Evolutionary conservation across 2,329 filamentous ascomycete genomes (phyloP), one percentile per base, ranked within the genome.

Genomic region (Arthrobotrys iridis): DNA sequence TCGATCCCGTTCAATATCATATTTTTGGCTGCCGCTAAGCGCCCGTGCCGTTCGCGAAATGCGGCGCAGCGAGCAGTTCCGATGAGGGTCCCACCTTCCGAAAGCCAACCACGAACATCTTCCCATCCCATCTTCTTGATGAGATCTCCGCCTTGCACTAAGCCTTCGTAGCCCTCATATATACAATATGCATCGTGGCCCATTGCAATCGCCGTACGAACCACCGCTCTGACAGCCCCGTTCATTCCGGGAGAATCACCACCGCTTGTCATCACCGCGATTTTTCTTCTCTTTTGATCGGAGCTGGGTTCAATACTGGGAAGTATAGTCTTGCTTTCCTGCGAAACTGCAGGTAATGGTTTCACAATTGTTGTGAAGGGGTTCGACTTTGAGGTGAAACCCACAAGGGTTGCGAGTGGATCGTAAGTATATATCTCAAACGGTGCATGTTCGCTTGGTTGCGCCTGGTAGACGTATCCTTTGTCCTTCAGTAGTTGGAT

Each of bases 191-290:
- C 87, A 79, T 93, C 91, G 81, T 91, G 94, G 76, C 88, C 90
- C 83, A 91, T 88, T 82, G 95, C 89, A 79, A 98, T 92, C 58
- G 93, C 88, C 87, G 93, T 97, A 79, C 95, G 91, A 71, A 99
- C 92, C 26, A 97, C 91, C 57, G 93, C 93, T 76, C 93, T 88
- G 37, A 97, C 93, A 35, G 92, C 92, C 76, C 89, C 93, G 83
- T 95, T 96, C 93, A 97, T 97, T 82, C 93, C 93, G 1, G 93
- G 93, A 78, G 93, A 92, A 86, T 97, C 93, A 81, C 93, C 93
- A 81, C 93, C 93, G 79, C 92, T 96, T 81, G 93, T 97, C 90
- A 97, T 93, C 82, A 97, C 89, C 78, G 90, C 93, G 82, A 97
- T 94, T 77, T 87, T 85, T 81, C 88, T 87, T 82, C 86, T 87